These are phyloP conservation scores for Neoarthrinium moseri DNA, from an alignment of 2,329 filamentous ascomycete species.

Conservation along the genomic window DNA sequence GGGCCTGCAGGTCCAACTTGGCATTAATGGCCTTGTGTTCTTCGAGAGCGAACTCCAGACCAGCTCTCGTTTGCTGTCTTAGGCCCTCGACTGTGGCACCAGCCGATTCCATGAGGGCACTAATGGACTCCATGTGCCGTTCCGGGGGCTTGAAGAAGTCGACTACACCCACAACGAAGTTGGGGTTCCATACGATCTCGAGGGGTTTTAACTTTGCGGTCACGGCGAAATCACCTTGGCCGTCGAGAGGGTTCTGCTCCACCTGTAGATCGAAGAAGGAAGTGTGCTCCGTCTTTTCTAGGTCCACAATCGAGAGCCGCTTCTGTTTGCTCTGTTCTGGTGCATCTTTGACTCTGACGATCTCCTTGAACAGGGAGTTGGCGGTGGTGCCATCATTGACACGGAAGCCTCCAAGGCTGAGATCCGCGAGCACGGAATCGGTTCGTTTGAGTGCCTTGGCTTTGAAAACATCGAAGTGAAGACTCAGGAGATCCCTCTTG, in stretches of 20 bases:
- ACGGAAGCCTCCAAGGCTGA: conserved; percentile 88
- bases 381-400: conserved; percentile 95
- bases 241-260: conserved; percentile 93
- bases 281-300: conserved; percentile 56
- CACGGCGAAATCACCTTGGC: conserved; percentile 85
- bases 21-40: conserved; percentile 99
- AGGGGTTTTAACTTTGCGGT: conserved; percentile 91
- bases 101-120: conserved; percentile 90
- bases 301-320: conserved; percentile 51
- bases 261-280: conserved; percentile 91
- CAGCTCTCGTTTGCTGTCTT: conserved; percentile 91
- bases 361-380: conserved; percentile 88
- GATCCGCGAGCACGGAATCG: conserved; percentile 83
- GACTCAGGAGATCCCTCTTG: conserved; percentile 76
- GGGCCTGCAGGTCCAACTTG: conserved; percentile 90
- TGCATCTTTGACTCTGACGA: conserved; percentile 91
- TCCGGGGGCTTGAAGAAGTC: conserved; percentile 97
- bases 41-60: conserved; percentile 91
- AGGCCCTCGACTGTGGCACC: conserved; percentile 94
- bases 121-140: conserved; percentile 97
- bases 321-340: conserved; percentile 48
- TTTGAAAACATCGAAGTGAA: conserved; percentile 93
- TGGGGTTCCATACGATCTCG: conserved; percentile 97
- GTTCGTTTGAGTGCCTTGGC: conserved; percentile 87
- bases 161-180: conserved; percentile 83